A percentile compares a stretch with the other conserved stretches of the same genome.
Conservation (phyloP, 2,329 filamentous ascomycete genomes). For the Beauveria brongniartii region DNA sequence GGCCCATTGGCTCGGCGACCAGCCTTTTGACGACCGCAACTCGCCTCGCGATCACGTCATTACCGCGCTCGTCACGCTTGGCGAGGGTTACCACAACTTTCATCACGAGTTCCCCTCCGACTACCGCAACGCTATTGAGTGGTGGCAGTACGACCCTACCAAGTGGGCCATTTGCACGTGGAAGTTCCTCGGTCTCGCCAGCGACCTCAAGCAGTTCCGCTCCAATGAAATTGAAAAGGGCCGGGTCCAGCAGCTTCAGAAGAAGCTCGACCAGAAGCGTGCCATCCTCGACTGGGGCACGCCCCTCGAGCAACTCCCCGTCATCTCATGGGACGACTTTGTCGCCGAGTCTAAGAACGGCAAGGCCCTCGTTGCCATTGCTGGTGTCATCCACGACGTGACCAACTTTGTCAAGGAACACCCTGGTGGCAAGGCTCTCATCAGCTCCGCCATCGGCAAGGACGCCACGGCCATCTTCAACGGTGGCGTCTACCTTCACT, state of each 20-base stretch:
- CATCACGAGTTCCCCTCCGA: conserved; percentile 92
- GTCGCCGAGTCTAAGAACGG: conserved; percentile 63
- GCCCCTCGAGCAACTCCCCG: conserved; percentile 76
- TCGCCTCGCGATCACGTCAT: conserved; percentile 82
- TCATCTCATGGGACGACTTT: conserved; percentile 82
- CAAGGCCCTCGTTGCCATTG: conserved; percentile 67
- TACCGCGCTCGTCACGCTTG: conserved; percentile 76
- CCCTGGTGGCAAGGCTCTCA: conserved; percentile 84
- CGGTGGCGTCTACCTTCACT: conserved; percentile 82
- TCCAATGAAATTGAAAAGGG: conserved; percentile 90
- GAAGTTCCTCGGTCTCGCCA: conserved; percentile 78
- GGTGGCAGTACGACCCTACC: conserved; percentile 86
- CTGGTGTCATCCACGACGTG: conserved; percentile 81
- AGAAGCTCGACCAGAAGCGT: conserved; percentile 88
- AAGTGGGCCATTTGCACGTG: conserved; percentile 82
- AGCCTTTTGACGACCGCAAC: conserved; percentile 90
- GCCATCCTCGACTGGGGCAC: conserved; percentile 76
- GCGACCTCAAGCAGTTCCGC: conserved; percentile 85
- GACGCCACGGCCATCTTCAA: conserved; percentile 89
- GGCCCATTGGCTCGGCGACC: conserved; percentile 84
- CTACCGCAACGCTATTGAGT: conserved; percentile 86
- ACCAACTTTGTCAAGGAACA: conserved; percentile 80
- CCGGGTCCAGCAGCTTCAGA: conserved; percentile 78
- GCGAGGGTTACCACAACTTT: conserved; percentile 92
- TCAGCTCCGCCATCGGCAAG: conserved; percentile 74